Conservation (phyloP, 2,329 filamentous ascomycete genomes). For the Aschersonia sp. region DNA sequence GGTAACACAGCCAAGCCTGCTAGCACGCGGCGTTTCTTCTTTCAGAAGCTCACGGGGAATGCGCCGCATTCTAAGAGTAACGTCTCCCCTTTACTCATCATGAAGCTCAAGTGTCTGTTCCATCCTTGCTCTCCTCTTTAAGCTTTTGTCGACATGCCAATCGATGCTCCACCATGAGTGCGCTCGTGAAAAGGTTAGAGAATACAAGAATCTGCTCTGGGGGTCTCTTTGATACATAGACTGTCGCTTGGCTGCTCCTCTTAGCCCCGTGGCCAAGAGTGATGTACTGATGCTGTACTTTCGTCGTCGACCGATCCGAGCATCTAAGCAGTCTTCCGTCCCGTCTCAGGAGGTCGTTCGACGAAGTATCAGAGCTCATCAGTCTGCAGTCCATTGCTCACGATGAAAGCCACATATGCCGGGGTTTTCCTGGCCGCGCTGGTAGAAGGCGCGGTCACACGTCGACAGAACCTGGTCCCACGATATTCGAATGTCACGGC, state of each 20-base stretch:
- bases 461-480: not conserved
- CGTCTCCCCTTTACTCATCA: not conserved
- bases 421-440: not conserved
- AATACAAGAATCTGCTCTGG: not conserved
- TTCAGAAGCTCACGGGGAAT: not conserved
- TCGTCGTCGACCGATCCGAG: no score
- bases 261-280: not conserved
- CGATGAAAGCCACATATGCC: not conserved
- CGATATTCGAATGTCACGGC: not conserved
- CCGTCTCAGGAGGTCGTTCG: no score
- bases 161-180: not conserved
- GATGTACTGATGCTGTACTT: no score
- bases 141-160: not conserved
- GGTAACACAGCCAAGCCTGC: not conserved
- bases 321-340: no score
- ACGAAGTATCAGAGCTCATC: not conserved
- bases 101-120: not conserved
- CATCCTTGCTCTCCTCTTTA: not conserved
- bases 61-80: not conserved
- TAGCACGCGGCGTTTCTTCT: not conserved
- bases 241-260: not conserved
- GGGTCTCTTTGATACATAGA: not conserved
- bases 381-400: not conserved
- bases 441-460: conserved; percentile 3
- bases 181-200: not conserved